phyloP scores from a whole-genome alignment of 2,329 filamentous ascomycete species.

The Colletotrichum tabaci region DNA sequence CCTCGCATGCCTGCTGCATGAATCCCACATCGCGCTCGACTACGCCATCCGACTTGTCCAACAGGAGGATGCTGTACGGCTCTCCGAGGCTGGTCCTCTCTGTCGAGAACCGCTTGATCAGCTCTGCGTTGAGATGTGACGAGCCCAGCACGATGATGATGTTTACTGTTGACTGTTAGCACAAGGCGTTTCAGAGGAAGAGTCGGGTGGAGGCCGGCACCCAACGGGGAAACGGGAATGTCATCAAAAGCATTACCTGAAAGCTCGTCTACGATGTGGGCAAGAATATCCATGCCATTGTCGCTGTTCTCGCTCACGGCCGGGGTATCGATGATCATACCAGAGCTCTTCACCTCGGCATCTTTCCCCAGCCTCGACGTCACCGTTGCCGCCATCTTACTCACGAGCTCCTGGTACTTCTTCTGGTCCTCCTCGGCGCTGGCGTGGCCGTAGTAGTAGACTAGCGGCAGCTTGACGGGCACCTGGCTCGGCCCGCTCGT shows the following conservation, averaged over 20 bases:
- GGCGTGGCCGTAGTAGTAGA: slow-evolving; percentile 87
- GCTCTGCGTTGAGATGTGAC: slow-evolving; percentile 80
- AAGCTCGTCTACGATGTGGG: slow-evolving; percentile 78
- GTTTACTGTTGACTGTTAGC: slow-evolving; percentile 75
- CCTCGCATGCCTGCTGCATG: slow-evolving; percentile 80
- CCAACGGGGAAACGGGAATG: not conserved
- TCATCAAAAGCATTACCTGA: slow-evolving; percentile 55
- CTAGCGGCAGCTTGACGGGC: slow-evolving; percentile 91
- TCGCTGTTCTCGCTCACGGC: slow-evolving; percentile 77
- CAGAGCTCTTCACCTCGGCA: slow-evolving; percentile 76
- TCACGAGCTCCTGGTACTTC: slow-evolving; percentile 82
- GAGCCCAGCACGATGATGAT: slow-evolving; percentile 87
- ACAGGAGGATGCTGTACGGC: slow-evolving; percentile 79
- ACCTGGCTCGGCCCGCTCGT: slow-evolving; percentile 91
- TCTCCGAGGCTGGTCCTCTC: slow-evolving; percentile 74
- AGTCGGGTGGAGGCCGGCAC: not conserved
- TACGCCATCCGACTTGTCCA: slow-evolving; percentile 90
- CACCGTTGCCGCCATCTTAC: slow-evolving; percentile 83
- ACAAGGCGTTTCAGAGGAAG: not conserved
- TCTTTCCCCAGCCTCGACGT: slow-evolving; percentile 85
- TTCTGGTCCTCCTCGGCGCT: slow-evolving; percentile 80
- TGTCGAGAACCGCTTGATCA: slow-evolving; percentile 77
- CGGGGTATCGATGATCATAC: slow-evolving; percentile 89
- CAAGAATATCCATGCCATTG: slow-evolving; percentile 81
- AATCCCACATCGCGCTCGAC: slow-evolving; percentile 82